phyloP scores from a whole-genome alignment of 2,329 filamentous ascomycete species.

The Colletotrichum melonis region DNA sequence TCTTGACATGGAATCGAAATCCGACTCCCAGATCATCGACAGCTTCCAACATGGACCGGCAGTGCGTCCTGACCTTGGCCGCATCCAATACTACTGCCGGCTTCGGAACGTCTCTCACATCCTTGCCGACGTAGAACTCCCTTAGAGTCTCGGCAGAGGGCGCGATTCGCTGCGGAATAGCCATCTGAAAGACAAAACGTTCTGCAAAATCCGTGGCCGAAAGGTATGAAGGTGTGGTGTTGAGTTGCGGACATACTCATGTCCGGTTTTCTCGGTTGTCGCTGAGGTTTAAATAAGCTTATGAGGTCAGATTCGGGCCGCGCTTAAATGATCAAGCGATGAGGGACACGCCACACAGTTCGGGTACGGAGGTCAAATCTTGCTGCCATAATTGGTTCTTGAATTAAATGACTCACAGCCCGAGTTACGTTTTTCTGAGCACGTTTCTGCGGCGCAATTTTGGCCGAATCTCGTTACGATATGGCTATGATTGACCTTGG shows the following conservation, averaged over 20 bases:
- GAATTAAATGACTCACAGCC: not conserved
- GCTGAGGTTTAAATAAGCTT: not conserved
- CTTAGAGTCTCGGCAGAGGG: conserved; percentile 31
- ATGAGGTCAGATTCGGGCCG: not conserved
- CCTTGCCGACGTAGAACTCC: conserved; percentile 42
- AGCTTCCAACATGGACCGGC: conserved; percentile 65
- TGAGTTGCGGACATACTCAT: not conserved
- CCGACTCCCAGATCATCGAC: conserved; percentile 58
- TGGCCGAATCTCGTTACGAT: not conserved
- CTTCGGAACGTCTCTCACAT: conserved; percentile 54
- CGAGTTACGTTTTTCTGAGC: not conserved
- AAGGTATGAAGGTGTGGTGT: not conserved
- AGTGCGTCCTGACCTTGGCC: conserved; percentile 65
- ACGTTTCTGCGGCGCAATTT: not conserved
- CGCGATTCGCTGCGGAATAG: conserved; percentile 37
- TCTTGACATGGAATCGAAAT: conserved; percentile 74
- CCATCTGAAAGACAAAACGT: conserved; percentile 14
- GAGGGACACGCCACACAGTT: not conserved
- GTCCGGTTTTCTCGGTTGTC: not conserved
- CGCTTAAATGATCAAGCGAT: not conserved
- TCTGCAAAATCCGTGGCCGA: too few species aligned
- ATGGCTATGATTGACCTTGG: too few species aligned
- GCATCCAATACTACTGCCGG: conserved; percentile 68
- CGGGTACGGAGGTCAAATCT: not conserved
- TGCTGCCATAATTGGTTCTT: not conserved